phyloP scores from a whole-genome alignment of 805 yeast species.

The Spathaspora girioi region DNA sequence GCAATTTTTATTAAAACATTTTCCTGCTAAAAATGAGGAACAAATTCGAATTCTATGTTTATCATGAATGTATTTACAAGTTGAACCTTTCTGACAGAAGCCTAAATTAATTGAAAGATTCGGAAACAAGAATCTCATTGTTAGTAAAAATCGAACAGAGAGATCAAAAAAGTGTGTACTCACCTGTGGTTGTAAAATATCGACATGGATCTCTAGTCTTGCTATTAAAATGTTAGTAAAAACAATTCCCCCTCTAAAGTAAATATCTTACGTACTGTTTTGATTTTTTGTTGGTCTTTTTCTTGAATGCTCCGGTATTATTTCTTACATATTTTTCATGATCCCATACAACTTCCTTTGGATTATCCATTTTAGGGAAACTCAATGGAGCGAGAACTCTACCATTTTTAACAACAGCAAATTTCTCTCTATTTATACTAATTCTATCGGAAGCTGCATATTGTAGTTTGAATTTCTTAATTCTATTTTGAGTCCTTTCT shows the following conservation, averaged over 20 bases:
- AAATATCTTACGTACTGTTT: neutral
- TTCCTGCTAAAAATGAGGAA: constrained; percentile 41
- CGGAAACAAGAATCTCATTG: constrained; percentile 10
- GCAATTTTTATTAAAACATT: constrained; percentile 50
- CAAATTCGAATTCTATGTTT: constrained; percentile 53
- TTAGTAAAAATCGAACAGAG: constrained; percentile 5
- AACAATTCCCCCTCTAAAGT: neutral
- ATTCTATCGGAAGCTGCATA: constrained; percentile 46
- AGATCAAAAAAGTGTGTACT: constrained; percentile 12
- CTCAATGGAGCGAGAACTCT: constrained; percentile 37
- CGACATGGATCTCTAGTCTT: constrained; percentile 21
- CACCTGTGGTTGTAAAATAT: constrained; percentile 38
- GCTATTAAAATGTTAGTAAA: constrained; percentile 3
- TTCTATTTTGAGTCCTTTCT: constrained; percentile 15
- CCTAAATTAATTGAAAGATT: constrained; percentile 34
- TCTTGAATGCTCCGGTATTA: constrained; percentile 23
- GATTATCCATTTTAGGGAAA: constrained; percentile 13
- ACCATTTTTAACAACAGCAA: constrained; percentile 40
- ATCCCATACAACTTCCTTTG: constrained; percentile 28
- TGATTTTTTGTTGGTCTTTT: neutral
- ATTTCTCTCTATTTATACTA: constrained; percentile 37
- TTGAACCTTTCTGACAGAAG: constrained; percentile 46
- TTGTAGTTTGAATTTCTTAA: constrained; percentile 26
- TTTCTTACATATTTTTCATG: constrained; percentile 20
- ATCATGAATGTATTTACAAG: constrained; percentile 55